Conservation (phyloP, 371 early-diverging fungal species). For the Amoeboaphelidium protococcarum region DNA sequence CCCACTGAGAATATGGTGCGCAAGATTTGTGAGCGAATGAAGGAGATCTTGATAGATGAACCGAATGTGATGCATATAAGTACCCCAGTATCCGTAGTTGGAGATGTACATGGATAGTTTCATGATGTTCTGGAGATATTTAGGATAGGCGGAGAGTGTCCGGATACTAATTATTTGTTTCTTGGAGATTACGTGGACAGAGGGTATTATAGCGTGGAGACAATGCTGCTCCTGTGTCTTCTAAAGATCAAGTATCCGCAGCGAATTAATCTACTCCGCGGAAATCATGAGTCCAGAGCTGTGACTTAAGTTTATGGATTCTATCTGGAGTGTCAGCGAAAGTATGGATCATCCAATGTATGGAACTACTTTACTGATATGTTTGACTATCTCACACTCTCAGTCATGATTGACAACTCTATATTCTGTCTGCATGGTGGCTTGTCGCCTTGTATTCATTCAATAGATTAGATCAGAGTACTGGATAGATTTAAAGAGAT, state of each 20-base stretch:
- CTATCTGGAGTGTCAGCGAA: conserved; percentile 79
- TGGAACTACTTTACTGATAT: conserved; percentile 86
- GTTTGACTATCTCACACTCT: conserved; percentile 75
- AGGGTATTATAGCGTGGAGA: conserved; percentile 82
- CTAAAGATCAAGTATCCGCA: conserved; percentile 76
- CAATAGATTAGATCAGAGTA: conserved; percentile 68
- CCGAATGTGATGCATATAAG: conserved; percentile 63
- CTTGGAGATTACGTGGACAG: conserved; percentile 95
- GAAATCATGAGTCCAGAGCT: conserved; percentile 89
- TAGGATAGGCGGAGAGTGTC: conserved; percentile 69
- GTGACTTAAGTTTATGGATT: conserved; percentile 88
- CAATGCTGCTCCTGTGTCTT: conserved; percentile 61
- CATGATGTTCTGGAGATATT: conserved; percentile 87
- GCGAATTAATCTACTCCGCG: conserved; percentile 69
- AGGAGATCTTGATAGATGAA: conserved; percentile 60
- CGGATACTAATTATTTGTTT: conserved; percentile 80
- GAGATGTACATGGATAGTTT: conserved; percentile 57
- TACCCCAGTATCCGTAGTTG: conserved; percentile 79
- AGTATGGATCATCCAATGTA: conserved; percentile 55
- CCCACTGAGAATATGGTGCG: conserved; percentile 56
- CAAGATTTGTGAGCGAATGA: conserved; percentile 64
- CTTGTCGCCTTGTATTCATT: conserved; percentile 66
- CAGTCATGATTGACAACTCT: conserved; percentile 66
- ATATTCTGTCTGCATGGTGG: conserved; percentile 95
- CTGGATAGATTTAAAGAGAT: conserved; percentile 80